These are phyloP conservation scores for Fusarium haematococcum DNA, from an alignment of 2,329 filamentous ascomycete genomes.

Conservation along the genomic window DNA sequence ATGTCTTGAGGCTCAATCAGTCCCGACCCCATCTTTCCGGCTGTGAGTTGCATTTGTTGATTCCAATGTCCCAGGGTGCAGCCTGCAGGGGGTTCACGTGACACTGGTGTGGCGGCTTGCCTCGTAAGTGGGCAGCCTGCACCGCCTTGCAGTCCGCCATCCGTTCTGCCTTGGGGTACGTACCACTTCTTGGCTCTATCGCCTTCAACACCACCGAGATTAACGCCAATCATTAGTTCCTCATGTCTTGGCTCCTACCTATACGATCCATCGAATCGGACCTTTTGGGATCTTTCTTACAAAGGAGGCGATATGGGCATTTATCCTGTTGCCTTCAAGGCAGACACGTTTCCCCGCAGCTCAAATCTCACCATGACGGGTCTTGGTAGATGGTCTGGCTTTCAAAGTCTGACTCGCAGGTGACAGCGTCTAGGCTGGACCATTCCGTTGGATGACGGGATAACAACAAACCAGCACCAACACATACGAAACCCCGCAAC, in stretches of 20 bases:
- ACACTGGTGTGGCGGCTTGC: background rate
- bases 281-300: background rate
- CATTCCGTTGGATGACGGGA: background rate
- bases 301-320: background rate
- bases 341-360: constrained; percentile 6
- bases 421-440: background rate
- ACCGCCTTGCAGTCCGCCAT: constrained; percentile 18
- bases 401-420: background rate
- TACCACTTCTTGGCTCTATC: background rate
- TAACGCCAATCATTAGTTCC: background rate
- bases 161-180: constrained; percentile 13
- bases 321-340: constrained; percentile 4
- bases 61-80: background rate
- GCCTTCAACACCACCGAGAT: background rate
- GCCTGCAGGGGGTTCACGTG: background rate
- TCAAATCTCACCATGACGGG: background rate
- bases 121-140: constrained; percentile 11
- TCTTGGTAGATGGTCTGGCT: background rate
- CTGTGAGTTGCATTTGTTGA: background rate
- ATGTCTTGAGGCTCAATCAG: constrained; percentile 4
- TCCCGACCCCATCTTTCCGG: background rate
- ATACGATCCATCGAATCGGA: background rate
- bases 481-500: background rate
- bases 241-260: background rate
- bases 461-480: background rate